Evolutionary conservation across 345 rosid genomes (phyloP).

Genomic region (Cardiospermum halicacabum): DNA sequence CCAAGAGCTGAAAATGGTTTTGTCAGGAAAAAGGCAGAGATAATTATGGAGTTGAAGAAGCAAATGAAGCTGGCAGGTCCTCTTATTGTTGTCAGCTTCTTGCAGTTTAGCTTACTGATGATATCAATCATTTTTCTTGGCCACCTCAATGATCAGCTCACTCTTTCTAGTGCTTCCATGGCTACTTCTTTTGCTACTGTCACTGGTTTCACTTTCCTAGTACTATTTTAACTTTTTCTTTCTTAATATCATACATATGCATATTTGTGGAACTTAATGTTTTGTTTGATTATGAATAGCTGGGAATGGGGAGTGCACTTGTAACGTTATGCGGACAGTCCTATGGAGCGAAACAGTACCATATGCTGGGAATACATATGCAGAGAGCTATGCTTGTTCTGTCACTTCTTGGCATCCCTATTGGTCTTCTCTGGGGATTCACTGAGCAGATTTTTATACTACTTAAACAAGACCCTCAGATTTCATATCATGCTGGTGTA

Average conservation of each 20-base stretch:
- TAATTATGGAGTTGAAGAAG: conserved; percentile 24
- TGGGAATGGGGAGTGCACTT: conserved; percentile 36
- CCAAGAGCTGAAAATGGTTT: background rate
- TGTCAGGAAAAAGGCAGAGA: conserved; percentile 10
- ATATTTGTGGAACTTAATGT: too few relatives aligned
- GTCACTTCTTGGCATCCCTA: conserved; percentile 20
- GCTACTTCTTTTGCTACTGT: conserved; percentile 38
- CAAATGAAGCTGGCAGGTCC: conserved; percentile 33
- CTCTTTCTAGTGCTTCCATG: conserved; percentile 39
- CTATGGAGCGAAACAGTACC: conserved; percentile 28
- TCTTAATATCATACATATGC: too few relatives aligned
- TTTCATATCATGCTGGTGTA: conserved; percentile 19
- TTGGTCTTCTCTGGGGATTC: conserved; percentile 23
- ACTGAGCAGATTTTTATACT: conserved; percentile 20
- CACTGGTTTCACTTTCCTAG: conserved; percentile 33
- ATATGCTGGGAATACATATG: conserved; percentile 27
- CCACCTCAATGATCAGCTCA: conserved; percentile 25
- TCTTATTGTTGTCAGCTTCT: conserved; percentile 23
- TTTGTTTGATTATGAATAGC: conserved; percentile 2
- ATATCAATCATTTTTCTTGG: conserved; percentile 36
- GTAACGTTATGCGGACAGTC: conserved; percentile 36
- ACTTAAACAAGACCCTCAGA: conserved; percentile 20
- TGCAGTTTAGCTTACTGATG: conserved; percentile 25
- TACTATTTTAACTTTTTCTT: conserved; percentile 1
- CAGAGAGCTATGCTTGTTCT: conserved; percentile 34